phyloP scores from a whole-genome alignment of 768 basidiomycete genomes.

The Lentinula sp. region DNA sequence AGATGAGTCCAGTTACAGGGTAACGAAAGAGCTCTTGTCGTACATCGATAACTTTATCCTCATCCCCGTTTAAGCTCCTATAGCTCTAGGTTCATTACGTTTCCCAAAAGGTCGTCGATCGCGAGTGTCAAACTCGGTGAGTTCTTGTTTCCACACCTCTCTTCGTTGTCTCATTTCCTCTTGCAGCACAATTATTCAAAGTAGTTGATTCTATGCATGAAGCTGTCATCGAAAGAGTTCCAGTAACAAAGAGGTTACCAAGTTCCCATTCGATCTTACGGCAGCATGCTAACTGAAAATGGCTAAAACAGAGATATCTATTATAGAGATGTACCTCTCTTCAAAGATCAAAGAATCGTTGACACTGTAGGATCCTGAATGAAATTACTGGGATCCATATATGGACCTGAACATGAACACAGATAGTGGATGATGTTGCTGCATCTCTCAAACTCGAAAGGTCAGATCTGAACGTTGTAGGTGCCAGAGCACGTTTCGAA shows the following conservation, averaged over 20 bases:
- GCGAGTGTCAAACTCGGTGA: constrained; percentile 38
- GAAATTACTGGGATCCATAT: not conserved
- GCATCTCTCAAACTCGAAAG: constrained; percentile 73
- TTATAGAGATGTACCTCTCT: constrained; percentile 79
- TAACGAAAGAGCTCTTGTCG: not conserved
- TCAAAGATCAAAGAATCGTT: constrained; percentile 71
- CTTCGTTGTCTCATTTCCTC: not conserved
- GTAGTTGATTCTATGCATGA: constrained; percentile 68
- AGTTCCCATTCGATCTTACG: constrained; percentile 7
- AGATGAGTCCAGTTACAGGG: not conserved
- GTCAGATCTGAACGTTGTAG: constrained; percentile 75
- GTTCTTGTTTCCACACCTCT: not conserved
- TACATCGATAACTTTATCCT: not conserved
- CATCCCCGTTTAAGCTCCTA: constrained; percentile 9
- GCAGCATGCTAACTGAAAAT: not conserved
- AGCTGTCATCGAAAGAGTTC: constrained; percentile 45
- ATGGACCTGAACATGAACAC: not conserved
- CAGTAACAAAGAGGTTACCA: constrained; percentile 57
- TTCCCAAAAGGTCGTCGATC: constrained; percentile 27
- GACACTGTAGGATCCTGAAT: constrained; percentile 48
- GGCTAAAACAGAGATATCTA: constrained; percentile 63
- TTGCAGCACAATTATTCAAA: constrained; percentile 60
- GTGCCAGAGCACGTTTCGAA: constrained; percentile 8
- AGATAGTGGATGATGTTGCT: constrained; percentile 89
- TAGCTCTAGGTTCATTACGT: constrained; percentile 23